These are phyloP conservation scores for Colletotrichum tanaceti DNA, from an alignment of 2,329 filamentous ascomycete species.

Conservation along the genomic window DNA sequence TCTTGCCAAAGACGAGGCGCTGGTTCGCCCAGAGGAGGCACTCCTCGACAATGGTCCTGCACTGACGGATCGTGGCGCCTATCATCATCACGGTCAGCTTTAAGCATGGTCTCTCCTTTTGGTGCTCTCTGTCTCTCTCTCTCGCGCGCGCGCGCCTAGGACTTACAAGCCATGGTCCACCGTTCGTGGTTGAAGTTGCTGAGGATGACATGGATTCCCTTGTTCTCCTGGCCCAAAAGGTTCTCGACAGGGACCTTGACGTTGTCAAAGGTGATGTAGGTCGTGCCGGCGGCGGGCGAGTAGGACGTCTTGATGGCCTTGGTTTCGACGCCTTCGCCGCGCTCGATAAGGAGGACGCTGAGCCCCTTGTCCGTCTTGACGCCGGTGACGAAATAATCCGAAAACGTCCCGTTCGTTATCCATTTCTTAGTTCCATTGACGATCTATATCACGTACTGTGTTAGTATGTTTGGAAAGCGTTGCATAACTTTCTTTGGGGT, in stretches of 20 bases:
- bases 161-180: slow-evolving; percentile 77
- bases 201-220: slow-evolving; percentile 86
- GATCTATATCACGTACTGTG: slow-evolving; percentile 50
- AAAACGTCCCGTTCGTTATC: slow-evolving; percentile 85
- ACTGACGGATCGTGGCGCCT: slow-evolving; percentile 71
- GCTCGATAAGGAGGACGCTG: slow-evolving; percentile 79
- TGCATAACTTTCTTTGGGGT: not conserved
- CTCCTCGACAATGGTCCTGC: slow-evolving; percentile 80
- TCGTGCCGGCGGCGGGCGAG: slow-evolving; percentile 81
- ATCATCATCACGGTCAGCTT: slow-evolving; percentile 41
- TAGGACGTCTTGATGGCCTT: slow-evolving; percentile 85
- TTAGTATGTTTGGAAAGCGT: not conserved
- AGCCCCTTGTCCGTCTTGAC: slow-evolving; percentile 84
- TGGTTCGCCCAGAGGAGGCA: slow-evolving; percentile 91
- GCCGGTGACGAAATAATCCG: slow-evolving; percentile 85
- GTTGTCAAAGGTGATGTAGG: slow-evolving; percentile 85
- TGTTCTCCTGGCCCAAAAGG: slow-evolving; percentile 83
- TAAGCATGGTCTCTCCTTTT: not conserved
- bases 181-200: slow-evolving; percentile 92
- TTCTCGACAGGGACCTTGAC: slow-evolving; percentile 86
- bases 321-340: slow-evolving; percentile 80
- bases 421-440: slow-evolving; percentile 84
- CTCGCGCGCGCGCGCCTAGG: not conserved
- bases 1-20: slow-evolving; percentile 84
- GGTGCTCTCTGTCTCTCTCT: too few species aligned